Evolutionary conservation across 495 filamentous ascomycete genomes (phyloP), one percentile per base, ranked within the genome.

Genomic region (Bryoglossum gracile): DNA sequence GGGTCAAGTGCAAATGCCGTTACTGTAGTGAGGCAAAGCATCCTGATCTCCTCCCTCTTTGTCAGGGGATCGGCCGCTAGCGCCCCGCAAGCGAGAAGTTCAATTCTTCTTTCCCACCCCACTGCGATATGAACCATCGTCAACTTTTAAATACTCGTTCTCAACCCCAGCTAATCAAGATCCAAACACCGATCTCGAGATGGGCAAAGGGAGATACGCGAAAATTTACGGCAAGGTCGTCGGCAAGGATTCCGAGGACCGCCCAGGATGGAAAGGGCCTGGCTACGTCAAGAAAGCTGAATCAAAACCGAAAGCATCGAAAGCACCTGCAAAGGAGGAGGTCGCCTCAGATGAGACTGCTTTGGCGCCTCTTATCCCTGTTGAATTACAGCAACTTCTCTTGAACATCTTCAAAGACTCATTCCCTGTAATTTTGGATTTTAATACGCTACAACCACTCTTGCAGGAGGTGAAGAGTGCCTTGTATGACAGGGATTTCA

Each of bases 401-500:
- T 71, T 95, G n/a, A 75, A 90, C 51, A 67, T 91, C 55, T 95
- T 94, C 73, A 73, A 69, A 46, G 62, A 69, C 44, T 68, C 83
- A 6, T 82, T 94, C 45, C 48, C 64, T 23, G 58, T 63, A 1
- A 51, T 72, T 8, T 65, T 77, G 16, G 48, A 63, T 11, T 64
- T 35, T 3, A 51, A 55, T 11, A 69, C 75, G 22, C 72, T 78
- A 8, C 66, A 72, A 21, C 50, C 70, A 14, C 65, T 76, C 2
- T 70, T 96, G 5, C 92, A 96, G 60, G 73, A 76, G 16, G 76
- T 97, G 19, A 98, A 97, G 61, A 66, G 75, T 4, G 84, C 89
- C 48, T 71, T 97, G 1, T 96, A 83, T 61, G 80, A 87, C 54
- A 75, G 92, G 17, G 85, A 96, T 59, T 97, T 95, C 63, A 68